Percentiles rank a stretch among this genome's conserved stretches.
phyloP scores from a whole-genome alignment of 2,329 filamentous ascomycete species.

The Colletotrichum cuscutae region DNA sequence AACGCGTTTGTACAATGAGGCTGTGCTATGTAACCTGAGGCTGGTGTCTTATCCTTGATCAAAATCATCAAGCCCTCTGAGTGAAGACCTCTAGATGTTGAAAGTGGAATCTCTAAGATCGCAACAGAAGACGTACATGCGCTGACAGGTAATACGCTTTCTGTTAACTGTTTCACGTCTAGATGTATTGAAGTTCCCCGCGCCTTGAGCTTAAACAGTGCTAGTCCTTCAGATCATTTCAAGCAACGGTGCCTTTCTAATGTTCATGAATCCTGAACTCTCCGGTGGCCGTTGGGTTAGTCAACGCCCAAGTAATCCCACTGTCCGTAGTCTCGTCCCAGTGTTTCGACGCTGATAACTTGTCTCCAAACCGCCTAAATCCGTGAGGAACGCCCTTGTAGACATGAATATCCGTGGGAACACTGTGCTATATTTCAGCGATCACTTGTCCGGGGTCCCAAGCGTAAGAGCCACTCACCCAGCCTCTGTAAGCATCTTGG shows the following conservation, averaged over 20 bases:
- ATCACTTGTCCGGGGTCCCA: too few relatives aligned
- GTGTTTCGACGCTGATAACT: constrained; percentile 48
- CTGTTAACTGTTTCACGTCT: too few relatives aligned
- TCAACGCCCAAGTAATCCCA: constrained; percentile 54
- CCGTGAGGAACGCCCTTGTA: constrained; percentile 65
- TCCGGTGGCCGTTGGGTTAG: constrained; percentile 44
- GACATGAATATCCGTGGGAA: constrained; percentile 58
- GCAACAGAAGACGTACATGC: too few relatives aligned
- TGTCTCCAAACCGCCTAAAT: constrained; percentile 52
- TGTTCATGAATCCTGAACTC: constrained; percentile 35
- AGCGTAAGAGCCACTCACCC: constrained; percentile 45
- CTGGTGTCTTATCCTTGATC: too few relatives aligned
- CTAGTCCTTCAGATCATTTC: background rate
- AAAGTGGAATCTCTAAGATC: too few relatives aligned
- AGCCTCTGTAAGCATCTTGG: constrained; percentile 53
- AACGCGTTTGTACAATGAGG: too few relatives aligned
- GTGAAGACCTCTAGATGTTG: too few relatives aligned
- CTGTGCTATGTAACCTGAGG: too few relatives aligned
- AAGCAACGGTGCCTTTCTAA: background rate
- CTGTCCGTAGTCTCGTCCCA: constrained; percentile 56
- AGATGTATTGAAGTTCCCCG: background rate
- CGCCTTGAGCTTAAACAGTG: background rate
- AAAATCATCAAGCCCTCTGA: too few relatives aligned
- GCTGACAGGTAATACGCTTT: too few relatives aligned
- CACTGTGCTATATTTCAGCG: constrained; percentile 41